phyloP scores from a whole-genome alignment of 441 rosid genomes.

The Gossypium schwendimanii region DNA sequence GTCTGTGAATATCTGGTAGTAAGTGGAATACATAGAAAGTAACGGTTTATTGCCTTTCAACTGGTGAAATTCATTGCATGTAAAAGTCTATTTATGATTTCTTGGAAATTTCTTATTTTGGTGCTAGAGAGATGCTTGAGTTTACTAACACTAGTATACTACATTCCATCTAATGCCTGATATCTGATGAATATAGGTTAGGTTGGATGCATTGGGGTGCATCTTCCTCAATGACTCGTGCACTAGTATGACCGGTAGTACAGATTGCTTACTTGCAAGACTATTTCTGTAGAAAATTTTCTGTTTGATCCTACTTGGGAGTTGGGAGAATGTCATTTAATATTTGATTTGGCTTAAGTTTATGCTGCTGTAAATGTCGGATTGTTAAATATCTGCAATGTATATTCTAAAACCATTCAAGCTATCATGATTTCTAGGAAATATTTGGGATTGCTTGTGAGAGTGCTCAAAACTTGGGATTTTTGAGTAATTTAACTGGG shows the following conservation, averaged over 20 bases:
- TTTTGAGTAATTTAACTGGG: not conserved
- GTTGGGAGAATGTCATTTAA: not conserved
- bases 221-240: not conserved
- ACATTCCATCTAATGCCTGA: not conserved
- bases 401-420: not conserved
- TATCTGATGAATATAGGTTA: not conserved
- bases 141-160: not conserved
- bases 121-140: not conserved
- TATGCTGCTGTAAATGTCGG: not conserved
- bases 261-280: not conserved
- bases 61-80: not conserved
- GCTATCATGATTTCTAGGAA: not conserved
- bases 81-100: not conserved
- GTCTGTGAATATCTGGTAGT: not conserved
- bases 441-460: no score
- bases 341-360: not conserved
- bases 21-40: not conserved
- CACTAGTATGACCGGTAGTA: not conserved
- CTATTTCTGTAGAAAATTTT: no score
- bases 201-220: not conserved
- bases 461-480: not conserved
- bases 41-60: not conserved
- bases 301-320: no score
- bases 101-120: not conserved
- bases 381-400: not conserved